Base-by-base conservation (phyloP, 1,284 basidiomycete genomes). In the Puccinia coronata region DNA sequence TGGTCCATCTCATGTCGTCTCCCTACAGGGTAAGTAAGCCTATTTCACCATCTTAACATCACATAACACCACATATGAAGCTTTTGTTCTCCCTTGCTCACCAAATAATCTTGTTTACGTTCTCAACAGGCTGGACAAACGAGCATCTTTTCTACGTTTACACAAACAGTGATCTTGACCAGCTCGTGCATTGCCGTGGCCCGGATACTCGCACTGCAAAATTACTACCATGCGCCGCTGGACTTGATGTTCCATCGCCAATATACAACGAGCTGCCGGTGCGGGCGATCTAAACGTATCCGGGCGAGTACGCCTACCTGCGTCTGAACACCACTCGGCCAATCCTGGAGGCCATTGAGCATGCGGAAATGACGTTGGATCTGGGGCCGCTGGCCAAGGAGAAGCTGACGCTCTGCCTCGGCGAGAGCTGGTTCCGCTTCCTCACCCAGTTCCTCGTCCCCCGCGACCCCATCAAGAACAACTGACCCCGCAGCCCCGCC, bases 371-470 rank as follows among this genome's bases (percentile, higher is more conserved):
- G 18, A 59, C 80, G 1, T 23, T 81, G 3, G 80, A 81, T 69
- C 51, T 81, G 1, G 57, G 67, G 5, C 39, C 59, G 6, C 57
- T 71, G 57, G 74, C 75, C 6, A 65, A 70, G n/a, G 74, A 80
- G 18, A 71, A 81, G 80, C 86, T 96, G 80, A 91, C 89, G n/a
- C 86, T 99, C 1, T 99, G 97, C 87, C 89, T 93, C 79, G 95
- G 92, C 47, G 94, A 96, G 85, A 96, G 99, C 87, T 99, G 97
- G 97, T 89, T 98, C 85, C 90, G 96, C 20, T 99, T 96, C 88
- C 94, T 96, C 0, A 90, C 93, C 0, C 92, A 93, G 85, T 98
- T 93, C 87, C 90, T 96, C 70, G 89, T 98, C 25, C 95, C 96
- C n/a, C n/a, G n/a, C 0, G 90, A 92, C 78, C 92, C 91, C 23